Evolutionary conservation across 257 asterid genomes (phyloP).

Genomic region (Avicennia marina): DNA sequence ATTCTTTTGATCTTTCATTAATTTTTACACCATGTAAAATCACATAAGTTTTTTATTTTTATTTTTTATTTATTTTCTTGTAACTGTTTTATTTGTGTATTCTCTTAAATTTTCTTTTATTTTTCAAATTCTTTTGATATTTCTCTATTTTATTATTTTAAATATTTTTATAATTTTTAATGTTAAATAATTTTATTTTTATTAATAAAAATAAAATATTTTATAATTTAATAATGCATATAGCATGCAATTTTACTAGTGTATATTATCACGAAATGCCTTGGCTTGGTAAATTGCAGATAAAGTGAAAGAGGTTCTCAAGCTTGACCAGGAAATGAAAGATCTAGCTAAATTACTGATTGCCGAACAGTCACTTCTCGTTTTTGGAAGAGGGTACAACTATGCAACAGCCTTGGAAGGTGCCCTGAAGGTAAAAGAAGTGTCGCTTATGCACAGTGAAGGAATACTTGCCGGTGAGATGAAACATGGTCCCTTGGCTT

Average conservation of each 20-base stretch:
- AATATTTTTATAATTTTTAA: too few species aligned
- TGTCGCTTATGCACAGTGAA: conserved; percentile 97
- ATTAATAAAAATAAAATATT: too few species aligned
- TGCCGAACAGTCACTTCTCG: conserved; percentile 92
- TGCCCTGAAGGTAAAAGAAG: conserved; percentile 97
- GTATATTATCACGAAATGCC: neutral
- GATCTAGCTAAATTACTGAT: conserved; percentile 76
- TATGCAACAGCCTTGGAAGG: conserved; percentile 96
- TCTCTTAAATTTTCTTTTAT: neutral
- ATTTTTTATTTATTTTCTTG: too few species aligned
- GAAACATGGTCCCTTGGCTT: conserved; percentile 98
- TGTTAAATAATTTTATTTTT: too few species aligned
- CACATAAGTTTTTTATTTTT: too few species aligned
- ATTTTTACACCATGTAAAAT: too few species aligned
- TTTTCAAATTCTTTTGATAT: neutral
- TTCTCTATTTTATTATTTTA: too few species aligned
- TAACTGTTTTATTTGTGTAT: too few species aligned
- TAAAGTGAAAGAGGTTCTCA: conserved; percentile 85
- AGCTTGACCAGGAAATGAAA: conserved; percentile 87
- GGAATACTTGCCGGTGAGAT: conserved; percentile 99
- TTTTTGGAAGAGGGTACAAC: conserved; percentile 95
- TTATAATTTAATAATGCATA: too few species aligned
- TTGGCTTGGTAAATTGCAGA: conserved; percentile 36
- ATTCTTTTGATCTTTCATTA: too few species aligned
- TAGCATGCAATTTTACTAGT: neutral